phyloP scores from a whole-genome alignment of 2,329 filamentous ascomycete species.

The Clarireedia monteithiana region DNA sequence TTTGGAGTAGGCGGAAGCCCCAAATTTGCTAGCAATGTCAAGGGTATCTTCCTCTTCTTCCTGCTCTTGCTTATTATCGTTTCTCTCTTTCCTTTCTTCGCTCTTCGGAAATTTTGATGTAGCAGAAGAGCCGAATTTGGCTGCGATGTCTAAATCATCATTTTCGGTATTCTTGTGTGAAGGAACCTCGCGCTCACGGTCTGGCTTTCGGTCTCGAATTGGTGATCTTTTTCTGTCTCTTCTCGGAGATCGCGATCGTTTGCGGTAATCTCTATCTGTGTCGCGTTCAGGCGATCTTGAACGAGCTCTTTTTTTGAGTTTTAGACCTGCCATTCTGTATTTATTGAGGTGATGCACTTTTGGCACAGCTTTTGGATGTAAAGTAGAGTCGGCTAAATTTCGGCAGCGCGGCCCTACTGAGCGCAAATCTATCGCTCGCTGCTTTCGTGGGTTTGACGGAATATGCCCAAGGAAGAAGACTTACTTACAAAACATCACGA shows the following conservation, averaged over 20 bases:
- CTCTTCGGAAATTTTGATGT: neutral
- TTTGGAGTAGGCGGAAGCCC: conserved; percentile 5
- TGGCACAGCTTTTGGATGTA: neutral
- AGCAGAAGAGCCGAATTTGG: conserved; percentile 24
- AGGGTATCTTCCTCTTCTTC: conserved; percentile 8
- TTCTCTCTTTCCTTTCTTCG: conserved; percentile 7
- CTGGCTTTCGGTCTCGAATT: conserved; percentile 30
- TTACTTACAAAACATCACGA: no score
- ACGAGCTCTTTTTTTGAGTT: conserved; percentile 8
- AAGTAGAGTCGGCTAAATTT: neutral
- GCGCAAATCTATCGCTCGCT: neutral
- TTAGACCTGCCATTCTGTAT: conserved; percentile 8
- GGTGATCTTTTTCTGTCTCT: conserved; percentile 38
- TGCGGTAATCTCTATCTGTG: conserved; percentile 4
- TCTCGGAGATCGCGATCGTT: conserved; percentile 9
- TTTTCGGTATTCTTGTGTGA: conserved; percentile 26
- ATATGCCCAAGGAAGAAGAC: neutral
- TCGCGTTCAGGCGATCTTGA: conserved; percentile 8
- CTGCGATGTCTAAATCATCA: conserved; percentile 27
- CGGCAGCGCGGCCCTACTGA: neutral
- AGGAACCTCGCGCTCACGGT: conserved; percentile 43
- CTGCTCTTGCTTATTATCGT: conserved; percentile 4
- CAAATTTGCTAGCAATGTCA: conserved; percentile 8
- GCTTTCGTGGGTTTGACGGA: neutral
- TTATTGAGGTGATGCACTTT: neutral